A percentile compares a stretch with the other conserved stretches of the same genome.
phyloP scores from a whole-genome alignment of 2,329 filamentous ascomycete species.

The Hortaea werneckii region DNA sequence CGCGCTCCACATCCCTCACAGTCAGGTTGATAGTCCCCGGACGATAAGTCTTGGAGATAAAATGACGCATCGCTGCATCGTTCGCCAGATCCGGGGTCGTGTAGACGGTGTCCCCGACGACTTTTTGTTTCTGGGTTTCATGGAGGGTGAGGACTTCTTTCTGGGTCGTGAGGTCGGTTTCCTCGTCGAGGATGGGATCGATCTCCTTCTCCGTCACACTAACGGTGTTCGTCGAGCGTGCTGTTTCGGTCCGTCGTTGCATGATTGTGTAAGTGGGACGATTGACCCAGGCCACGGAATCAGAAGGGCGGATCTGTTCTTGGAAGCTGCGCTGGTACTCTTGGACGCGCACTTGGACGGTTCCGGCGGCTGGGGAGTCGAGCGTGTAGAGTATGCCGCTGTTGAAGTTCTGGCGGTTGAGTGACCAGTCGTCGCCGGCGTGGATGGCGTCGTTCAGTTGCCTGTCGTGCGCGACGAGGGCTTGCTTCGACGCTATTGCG shows the following conservation, averaged over 20 bases:
- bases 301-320: conserved; percentile 3
- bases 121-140: background rate
- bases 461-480: background rate
- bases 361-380: background rate
- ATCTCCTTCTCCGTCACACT: background rate
- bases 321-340: conserved; percentile 1
- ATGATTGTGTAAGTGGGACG: conserved; percentile 4
- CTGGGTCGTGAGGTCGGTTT: background rate
- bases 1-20: background rate
- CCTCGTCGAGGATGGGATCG: background rate
- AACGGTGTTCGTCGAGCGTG: background rate
- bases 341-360: conserved; percentile 5
- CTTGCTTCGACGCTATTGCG: background rate
- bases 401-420: background rate
- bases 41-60: background rate
- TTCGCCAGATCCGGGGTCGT: background rate
- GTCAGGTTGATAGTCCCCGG: background rate
- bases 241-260: background rate
- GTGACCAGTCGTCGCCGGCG: background rate
- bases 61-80: background rate
- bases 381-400: background rate
- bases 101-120: background rate
- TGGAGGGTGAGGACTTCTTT: background rate
- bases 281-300: conserved; percentile 1
- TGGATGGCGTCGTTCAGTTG: background rate